phyloP scores from a whole-genome alignment of 306 rosid genomes.

The Cajanus cajan region DNA sequence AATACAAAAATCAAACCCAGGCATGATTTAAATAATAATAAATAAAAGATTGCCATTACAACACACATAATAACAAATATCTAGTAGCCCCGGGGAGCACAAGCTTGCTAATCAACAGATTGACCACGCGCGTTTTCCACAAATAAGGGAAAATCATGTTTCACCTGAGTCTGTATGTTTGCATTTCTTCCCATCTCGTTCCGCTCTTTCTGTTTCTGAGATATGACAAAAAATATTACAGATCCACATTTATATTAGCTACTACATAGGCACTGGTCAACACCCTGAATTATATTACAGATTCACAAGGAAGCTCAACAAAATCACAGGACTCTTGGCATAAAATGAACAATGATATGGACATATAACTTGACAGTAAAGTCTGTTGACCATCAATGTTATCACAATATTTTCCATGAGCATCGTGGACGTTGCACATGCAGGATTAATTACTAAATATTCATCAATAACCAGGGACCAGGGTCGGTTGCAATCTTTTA shows the following conservation, averaged over 20 bases:
- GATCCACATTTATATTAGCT: conserved; percentile 16
- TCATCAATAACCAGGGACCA: conserved; percentile 12
- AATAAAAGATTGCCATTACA: conserved; percentile 10
- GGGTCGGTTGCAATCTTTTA: not conserved
- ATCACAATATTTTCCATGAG: not conserved
- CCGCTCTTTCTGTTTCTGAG: not conserved
- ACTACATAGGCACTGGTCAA: conserved; percentile 13
- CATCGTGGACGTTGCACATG: not conserved
- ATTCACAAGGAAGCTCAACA: conserved; percentile 20
- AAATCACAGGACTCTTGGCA: conserved; percentile 9
- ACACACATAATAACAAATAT: not conserved
- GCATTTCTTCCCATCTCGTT: not conserved
- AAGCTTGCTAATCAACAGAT: conserved; percentile 3
- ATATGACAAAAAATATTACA: not conserved
- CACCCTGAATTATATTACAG: conserved; percentile 1
- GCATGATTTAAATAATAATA: not conserved
- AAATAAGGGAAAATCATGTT: not conserved
- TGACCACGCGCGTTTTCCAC: not conserved
- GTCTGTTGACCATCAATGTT: not conserved
- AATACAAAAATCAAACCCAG: conserved; percentile 17
- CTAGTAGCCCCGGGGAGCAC: not conserved
- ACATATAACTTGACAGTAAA: not conserved
- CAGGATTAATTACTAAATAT: not conserved
- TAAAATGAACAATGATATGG: not conserved
- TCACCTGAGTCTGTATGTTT: not conserved